Evolutionary conservation across 352 stramenopile species (phyloP), one percentile per base, ranked within the genome.

Genomic region (Pythium utonaiense): DNA sequence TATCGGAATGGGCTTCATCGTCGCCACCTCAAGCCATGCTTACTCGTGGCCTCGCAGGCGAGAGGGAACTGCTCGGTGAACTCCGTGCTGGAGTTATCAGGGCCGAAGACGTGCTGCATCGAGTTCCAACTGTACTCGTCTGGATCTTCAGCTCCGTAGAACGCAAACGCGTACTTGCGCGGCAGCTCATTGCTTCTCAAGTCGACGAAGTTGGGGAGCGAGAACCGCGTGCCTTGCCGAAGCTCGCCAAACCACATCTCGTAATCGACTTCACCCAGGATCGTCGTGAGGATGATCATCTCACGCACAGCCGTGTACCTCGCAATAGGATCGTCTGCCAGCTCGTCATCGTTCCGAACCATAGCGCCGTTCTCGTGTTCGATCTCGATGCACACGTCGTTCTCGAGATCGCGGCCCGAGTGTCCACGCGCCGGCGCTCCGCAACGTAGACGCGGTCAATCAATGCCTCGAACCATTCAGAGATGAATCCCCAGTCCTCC

Each of bases 351-450:
- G 8, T 27, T 24, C 2, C 31, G 47, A 13, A 53, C 42, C 22
- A 49, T 13, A 10, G 21, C 30, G 13, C 45, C 34, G 45, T 44
- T 28, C 12, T 61, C 54, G 25, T 55, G 47, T n/a, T 62, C 45
- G 12, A 64, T 28, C 30, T 57, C 40, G 27, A 64, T 53, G 48
- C 49, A 64, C 38, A 33, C 44, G 49, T 64, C 57, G 21, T 31
- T 53, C 36, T 17, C 30, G 1, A n/a, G n/a, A 22, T 64, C 48
- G 19, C 49, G 47, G 1, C 57, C 57, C 3, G 31, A 19, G 48
- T 53, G 49, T 64, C 57, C 24, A 64, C 17, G 31, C 57, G 49
- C 21, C n/a, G 10, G 6, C 8, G 6, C 40, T 64, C 57, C 10
- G 47, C 27, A 28, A 64, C 40, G n/a, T 12, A 24, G 9, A 57